Evolutionary conservation across 345 rosid species (phyloP), one percentile per base, ranked within the genome.

Genomic region (Rhodamnia rubescens): DNA sequence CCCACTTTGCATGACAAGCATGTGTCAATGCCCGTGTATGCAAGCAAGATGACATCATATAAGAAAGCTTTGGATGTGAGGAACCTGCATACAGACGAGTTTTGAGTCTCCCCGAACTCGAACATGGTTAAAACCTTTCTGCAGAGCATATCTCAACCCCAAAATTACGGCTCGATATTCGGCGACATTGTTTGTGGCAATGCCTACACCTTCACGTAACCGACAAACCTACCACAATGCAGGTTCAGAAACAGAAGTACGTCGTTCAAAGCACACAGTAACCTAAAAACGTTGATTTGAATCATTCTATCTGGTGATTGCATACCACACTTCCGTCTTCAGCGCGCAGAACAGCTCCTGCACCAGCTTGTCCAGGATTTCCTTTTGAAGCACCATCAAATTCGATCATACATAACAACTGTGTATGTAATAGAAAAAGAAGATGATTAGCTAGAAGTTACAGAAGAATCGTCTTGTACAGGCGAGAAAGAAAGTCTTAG

Each of bases 311-410:
- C 50, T 82, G 84, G 81, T 59, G 83, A 85, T 47, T 36, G 44
- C 89, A 86, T 88, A 94, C 95, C 90, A 89, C 54, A 85, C 88
- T 91, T 85, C 95, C 93, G 69, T 95, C 93, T 81, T 87, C 86
- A 36, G 91, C 74, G 74, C 95, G 93, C 86, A 96, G 85, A 85
- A 96, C 88, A 84, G 95, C 99, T 85, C 99, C 99, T n/a, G 99
- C 98, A 83, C 98, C 99, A 87, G 98, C 94, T 90, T 75, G 93
- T 83, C 99, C 99, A n/a, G 98, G 99, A 91, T 96, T 96, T 88
- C 99, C 98, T 87, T 91, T 96, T 16, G 97, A 93, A 87, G 99
- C 98, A 84, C 99, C 99, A 88, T 96, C 99, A 89, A 95, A 96
- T 91, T 94, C 96, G 74, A 96, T 88, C 87, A 85, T 88, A 90